phyloP scores from a whole-genome alignment of 2,329 filamentous ascomycete species.

The Blumeriella jaapii region DNA sequence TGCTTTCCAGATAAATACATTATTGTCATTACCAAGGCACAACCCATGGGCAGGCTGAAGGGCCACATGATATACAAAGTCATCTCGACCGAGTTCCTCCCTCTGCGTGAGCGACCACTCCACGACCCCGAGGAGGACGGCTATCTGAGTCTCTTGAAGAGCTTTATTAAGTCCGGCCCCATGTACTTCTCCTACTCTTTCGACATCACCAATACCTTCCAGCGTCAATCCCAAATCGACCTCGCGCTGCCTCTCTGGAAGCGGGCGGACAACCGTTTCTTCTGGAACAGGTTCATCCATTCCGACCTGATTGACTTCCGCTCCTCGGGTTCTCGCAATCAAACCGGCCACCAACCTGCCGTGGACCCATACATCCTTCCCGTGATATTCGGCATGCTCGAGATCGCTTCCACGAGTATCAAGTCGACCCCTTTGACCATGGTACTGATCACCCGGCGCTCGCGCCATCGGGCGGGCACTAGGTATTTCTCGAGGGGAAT shows the following conservation, averaged over 20 bases:
- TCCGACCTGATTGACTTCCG: slow-evolving; percentile 87
- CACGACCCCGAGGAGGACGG: slow-evolving; percentile 90
- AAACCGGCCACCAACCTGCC: slow-evolving; percentile 58
- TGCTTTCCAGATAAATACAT: slow-evolving; percentile 70
- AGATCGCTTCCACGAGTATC: slow-evolving; percentile 76
- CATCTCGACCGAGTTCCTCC: slow-evolving; percentile 80
- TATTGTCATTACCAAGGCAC: slow-evolving; percentile 88
- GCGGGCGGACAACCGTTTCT: slow-evolving; percentile 91
- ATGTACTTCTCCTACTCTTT: slow-evolving; percentile 99
- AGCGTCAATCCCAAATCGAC: slow-evolving; percentile 76
- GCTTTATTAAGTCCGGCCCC: slow-evolving; percentile 68
- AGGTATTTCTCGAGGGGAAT: slow-evolving; percentile 91
- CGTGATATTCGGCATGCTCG: slow-evolving; percentile 91
- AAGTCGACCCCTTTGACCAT: slow-evolving; percentile 79
- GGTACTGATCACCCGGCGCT: slow-evolving; percentile 77
- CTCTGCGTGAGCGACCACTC: slow-evolving; percentile 81
- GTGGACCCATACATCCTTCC: slow-evolving; percentile 89
- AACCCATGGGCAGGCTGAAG: slow-evolving; percentile 80
- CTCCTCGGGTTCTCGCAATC: slow-evolving; percentile 46
- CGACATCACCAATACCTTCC: slow-evolving; percentile 93
- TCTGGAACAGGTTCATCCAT: slow-evolving; percentile 94
- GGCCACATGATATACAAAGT: slow-evolving; percentile 96
- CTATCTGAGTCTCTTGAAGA: slow-evolving; percentile 73
- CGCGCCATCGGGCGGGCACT: slow-evolving; percentile 78
- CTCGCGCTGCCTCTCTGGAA: slow-evolving; percentile 70